phyloP scores from a whole-genome alignment of 2,329 filamentous ascomycete genomes.

The Calonectria hongkongensis region DNA sequence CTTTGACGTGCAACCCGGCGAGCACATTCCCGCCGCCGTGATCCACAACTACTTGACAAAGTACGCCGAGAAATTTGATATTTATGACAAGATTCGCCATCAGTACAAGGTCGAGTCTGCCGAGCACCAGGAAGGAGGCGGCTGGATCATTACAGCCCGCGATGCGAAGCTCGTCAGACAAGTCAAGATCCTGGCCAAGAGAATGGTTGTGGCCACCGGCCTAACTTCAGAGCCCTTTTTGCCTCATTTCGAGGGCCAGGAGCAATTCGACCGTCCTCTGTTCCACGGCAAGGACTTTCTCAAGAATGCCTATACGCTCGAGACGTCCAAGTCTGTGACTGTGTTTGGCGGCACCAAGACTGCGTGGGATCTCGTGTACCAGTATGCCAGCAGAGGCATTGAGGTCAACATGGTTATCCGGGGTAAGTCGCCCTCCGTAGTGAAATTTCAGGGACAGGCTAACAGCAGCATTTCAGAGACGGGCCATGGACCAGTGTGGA shows the following conservation, averaged over 20 bases:
- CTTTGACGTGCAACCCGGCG: slow-evolving; percentile 67
- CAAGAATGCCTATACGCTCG: slow-evolving; percentile 62
- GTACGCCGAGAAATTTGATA: slow-evolving; percentile 66
- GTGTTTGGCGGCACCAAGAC: slow-evolving; percentile 80
- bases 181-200: slow-evolving; percentile 62
- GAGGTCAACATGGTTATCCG: slow-evolving; percentile 78
- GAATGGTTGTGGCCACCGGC: slow-evolving; percentile 74
- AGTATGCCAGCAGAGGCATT: slow-evolving; percentile 73
- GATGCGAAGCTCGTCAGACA: slow-evolving; percentile 41
- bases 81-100: slow-evolving; percentile 63
- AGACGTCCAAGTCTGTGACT: slow-evolving; percentile 66
- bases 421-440: slow-evolving; percentile 55
- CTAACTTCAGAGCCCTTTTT: slow-evolving; percentile 69
- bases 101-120: slow-evolving; percentile 63
- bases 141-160: slow-evolving; percentile 60
- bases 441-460: slow-evolving; percentile 9
- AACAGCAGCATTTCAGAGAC: slow-evolving; percentile 43
- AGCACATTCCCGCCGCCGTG: slow-evolving; percentile 69
- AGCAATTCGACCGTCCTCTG: slow-evolving; percentile 66
- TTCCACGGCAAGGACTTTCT: slow-evolving; percentile 71
- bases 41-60: slow-evolving; percentile 69
- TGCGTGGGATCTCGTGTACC: slow-evolving; percentile 79
- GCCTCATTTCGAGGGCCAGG: slow-evolving; percentile 68
- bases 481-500: slow-evolving; percentile 74
- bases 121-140: slow-evolving; percentile 63